These are phyloP conservation scores for Ustilago cynodontis DNA, from an alignment of 1,284 basidiomycete species.

Conservation along the genomic window DNA sequence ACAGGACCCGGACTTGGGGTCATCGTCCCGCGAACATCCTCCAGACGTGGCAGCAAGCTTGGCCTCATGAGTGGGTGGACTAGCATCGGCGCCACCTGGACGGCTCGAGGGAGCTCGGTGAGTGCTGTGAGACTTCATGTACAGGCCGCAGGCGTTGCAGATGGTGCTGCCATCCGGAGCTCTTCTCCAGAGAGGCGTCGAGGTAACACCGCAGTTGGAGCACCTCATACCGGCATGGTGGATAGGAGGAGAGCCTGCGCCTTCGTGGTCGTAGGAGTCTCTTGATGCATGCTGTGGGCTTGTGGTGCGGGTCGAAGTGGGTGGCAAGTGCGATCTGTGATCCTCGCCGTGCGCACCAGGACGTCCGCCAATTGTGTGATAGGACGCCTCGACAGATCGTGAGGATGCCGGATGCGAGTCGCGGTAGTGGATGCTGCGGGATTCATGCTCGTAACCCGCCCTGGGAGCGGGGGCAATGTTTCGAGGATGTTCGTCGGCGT, in stretches of 20 bases:
- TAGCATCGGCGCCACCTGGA: conserved; percentile 28
- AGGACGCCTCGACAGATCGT: conserved; percentile 21
- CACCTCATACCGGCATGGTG: conserved; percentile 71
- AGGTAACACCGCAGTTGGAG: conserved; percentile 87
- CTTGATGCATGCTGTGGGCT: conserved; percentile 30
- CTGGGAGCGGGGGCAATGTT: conserved; percentile 35
- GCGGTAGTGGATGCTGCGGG: conserved; percentile 21
- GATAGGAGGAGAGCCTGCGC: conserved; percentile 35
- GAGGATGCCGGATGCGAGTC: conserved; percentile 12
- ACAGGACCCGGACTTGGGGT: conserved; percentile 58
- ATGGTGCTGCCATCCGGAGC: conserved; percentile 89
- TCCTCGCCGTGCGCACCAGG: conserved; percentile 16
- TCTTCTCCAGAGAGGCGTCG: conserved; percentile 88
- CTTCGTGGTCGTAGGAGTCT: conserved; percentile 30
- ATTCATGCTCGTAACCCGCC: conserved; percentile 26
- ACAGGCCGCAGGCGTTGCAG: conserved; percentile 79
- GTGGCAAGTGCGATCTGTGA: background rate
- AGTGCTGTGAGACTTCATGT: conserved; percentile 56
- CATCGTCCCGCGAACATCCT: conserved; percentile 32
- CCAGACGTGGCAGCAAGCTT: conserved; percentile 17
- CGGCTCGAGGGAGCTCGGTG: conserved; percentile 38
- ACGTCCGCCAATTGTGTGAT: conserved; percentile 29
- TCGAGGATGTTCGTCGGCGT: conserved; percentile 38
- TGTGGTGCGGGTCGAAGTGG: conserved; percentile 18
- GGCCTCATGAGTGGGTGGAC: conserved; percentile 26